Percentiles rank a stretch among this genome's conserved stretches.
These are phyloP conservation scores for Boletellus ananiceps DNA, from an alignment of 768 basidiomycete species.

Conservation along the genomic window DNA sequence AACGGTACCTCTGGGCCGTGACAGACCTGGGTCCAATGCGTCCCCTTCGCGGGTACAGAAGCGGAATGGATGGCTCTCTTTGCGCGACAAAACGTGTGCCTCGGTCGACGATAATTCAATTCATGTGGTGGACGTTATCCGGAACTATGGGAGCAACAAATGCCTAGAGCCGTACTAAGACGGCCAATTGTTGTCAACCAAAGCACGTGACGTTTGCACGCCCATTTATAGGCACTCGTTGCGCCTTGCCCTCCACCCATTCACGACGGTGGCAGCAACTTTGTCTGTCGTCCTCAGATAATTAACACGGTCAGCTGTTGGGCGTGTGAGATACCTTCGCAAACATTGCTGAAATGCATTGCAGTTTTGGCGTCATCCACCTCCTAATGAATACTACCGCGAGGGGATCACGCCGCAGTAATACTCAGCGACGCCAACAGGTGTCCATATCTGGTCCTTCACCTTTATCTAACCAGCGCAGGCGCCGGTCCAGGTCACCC, in stretches of 20 bases:
- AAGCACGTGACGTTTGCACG: constrained; percentile 14
- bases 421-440: constrained; percentile 22
- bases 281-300: neutral
- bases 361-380: neutral
- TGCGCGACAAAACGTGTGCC: too few relatives aligned
- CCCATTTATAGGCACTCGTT: constrained; percentile 5
- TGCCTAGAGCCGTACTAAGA: too few relatives aligned
- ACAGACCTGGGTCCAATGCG: too few relatives aligned
- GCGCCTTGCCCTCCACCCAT: constrained; percentile 6
- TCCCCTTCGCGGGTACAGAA: too few relatives aligned
- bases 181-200: neutral
- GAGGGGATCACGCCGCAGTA: constrained; percentile 26
- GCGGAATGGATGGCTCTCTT: too few relatives aligned
- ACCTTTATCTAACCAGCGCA: constrained; percentile 18
- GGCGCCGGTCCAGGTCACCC: constrained; percentile 35
- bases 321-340: neutral
- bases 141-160: too few relatives aligned
- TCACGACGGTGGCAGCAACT: constrained; percentile 5
- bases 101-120: too few relatives aligned
- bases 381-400: constrained; percentile 21
- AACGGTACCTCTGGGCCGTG: too few relatives aligned
- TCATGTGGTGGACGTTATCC: too few relatives aligned
- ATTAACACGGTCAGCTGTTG: constrained; percentile 7
- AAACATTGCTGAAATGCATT: neutral
- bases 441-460: constrained; percentile 14